Evolutionary conservation across 352 stramenopile genomes (phyloP), one percentile per base, ranked within the genome.

Genomic region (Globisporangium spiculum): DNA sequence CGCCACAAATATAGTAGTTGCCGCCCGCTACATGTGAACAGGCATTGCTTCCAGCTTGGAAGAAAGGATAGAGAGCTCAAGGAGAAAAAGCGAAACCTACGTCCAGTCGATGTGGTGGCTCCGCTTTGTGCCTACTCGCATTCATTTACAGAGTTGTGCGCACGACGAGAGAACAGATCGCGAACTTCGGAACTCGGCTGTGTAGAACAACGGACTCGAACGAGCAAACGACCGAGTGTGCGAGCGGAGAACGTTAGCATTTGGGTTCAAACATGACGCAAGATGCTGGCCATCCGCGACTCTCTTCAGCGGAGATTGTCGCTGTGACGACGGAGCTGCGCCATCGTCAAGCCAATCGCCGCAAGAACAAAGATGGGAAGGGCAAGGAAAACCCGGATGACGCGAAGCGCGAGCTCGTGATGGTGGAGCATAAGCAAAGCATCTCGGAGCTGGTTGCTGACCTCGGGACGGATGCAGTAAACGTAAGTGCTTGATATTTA

Each of bases 271-370:
- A 14, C 2, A 78, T 78, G 72, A 74, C 72, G 26, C 65, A 71
- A 5, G 70, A 73, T 36, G 65, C 59, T 26, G 60, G 65, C 64
- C 65, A 70, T 36, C 84, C 84, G 65, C 77, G 82, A 60, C 73
- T 92, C 36, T 94, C 86, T 59, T 94, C 86, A 69, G 86, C 86
- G 20, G 86, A 94, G 73, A 94, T 94, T 67, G 86, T 94, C 65
- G 86, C 86, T 26, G 86, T 91, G 67, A 87, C 86, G 53, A 94
- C 86, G 36, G 86, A 94, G 73, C 75, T 94, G 68, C 81, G 86
- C 36, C 83, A 92, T 54, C 86, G 86, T 4, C 77, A 88, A 60
- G 79, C 80, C 26, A 76, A 74, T 14, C 77, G 79, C 10, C 72
- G 75, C 26, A 84, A 79, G 63, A 94, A 90, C 60, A 84, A 86